A percentile compares a stretch with the other conserved stretches of the same genome.
Conservation (phyloP, 257 asterid species). For the Fraxinus anomala region DNA sequence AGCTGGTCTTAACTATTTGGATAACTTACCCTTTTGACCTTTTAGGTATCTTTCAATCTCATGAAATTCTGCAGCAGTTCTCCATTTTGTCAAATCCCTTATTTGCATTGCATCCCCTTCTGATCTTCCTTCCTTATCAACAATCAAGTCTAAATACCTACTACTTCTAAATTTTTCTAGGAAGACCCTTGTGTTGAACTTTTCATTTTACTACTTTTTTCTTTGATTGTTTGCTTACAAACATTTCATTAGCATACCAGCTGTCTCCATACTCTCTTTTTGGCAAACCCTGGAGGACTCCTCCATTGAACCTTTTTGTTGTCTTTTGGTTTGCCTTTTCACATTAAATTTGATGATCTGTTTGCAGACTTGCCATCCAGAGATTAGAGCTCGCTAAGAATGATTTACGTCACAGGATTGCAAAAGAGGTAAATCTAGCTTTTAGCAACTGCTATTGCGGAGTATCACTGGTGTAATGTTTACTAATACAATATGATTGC, state of each 20-base stretch:
- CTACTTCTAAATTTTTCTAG: background rate
- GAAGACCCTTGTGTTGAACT: slow-evolving; percentile 2
- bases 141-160: background rate
- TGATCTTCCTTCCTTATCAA: background rate
- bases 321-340: background rate
- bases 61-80: background rate
- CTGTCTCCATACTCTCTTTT: background rate
- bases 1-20: background rate
- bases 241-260: background rate
- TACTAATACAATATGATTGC: slow-evolving; percentile 22
- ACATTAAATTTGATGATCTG: slow-evolving; percentile 24
- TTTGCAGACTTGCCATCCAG: slow-evolving; percentile 82
- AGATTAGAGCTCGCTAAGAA: slow-evolving; percentile 86
- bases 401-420: slow-evolving; percentile 91
- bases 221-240: background rate
- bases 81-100: no score
- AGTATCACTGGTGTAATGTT: slow-evolving; percentile 8
- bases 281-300: background rate
- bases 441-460: slow-evolving; percentile 12
- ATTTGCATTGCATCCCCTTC: background rate
- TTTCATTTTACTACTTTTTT: background rate
- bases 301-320: background rate
- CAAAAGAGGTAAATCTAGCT: slow-evolving; percentile 70
- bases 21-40: background rate
- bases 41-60: background rate